A percentile compares a stretch with the other conserved stretches of the same genome.
Evolutionary conservation across 2,329 filamentous ascomycete genomes (phyloP).

Genomic region (Rhinocladiella mackenziei): DNA sequence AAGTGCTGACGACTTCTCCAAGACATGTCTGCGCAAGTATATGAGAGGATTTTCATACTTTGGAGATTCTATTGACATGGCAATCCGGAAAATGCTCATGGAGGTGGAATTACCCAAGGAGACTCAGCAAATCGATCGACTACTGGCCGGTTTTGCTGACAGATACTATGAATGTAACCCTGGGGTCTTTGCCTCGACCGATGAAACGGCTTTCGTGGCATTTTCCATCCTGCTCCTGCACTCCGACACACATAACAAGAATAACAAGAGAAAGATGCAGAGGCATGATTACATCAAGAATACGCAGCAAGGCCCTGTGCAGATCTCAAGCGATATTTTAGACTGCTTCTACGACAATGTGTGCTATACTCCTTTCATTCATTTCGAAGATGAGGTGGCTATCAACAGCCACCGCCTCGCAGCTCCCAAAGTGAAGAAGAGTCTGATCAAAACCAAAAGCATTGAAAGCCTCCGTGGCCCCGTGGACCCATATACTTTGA

Average conservation of each 20-base stretch:
- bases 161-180: conserved; percentile 98
- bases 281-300: conserved; percentile 94
- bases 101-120: conserved; percentile 94
- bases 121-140: conserved; percentile 95
- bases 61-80: conserved; percentile 96
- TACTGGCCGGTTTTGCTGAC: conserved; percentile 89
- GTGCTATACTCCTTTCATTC: conserved; percentile 95
- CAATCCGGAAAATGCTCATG: conserved; percentile 90
- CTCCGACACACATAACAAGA: conserved; percentile 99
- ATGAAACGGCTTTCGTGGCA: conserved; percentile 97
- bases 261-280: conserved; percentile 99
- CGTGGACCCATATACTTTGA: conserved; percentile 90
- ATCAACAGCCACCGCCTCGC: conserved; percentile 70
- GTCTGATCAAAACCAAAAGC: conserved; percentile 62
- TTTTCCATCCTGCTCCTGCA: conserved; percentile 96
- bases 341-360: conserved; percentile 99
- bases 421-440: conserved; percentile 66
- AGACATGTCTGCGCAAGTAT: conserved; percentile 82
- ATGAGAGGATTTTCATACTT: conserved; percentile 96
- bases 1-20: conserved; percentile 76
- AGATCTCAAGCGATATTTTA: conserved; percentile 69
- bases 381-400: conserved; percentile 87
- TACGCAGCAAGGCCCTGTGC: conserved; percentile 84
- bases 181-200: conserved; percentile 68
- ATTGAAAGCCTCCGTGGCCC: conserved; percentile 73